phyloP scores from a whole-genome alignment of 1,284 basidiomycete species.

The Inonotus obliquus region DNA sequence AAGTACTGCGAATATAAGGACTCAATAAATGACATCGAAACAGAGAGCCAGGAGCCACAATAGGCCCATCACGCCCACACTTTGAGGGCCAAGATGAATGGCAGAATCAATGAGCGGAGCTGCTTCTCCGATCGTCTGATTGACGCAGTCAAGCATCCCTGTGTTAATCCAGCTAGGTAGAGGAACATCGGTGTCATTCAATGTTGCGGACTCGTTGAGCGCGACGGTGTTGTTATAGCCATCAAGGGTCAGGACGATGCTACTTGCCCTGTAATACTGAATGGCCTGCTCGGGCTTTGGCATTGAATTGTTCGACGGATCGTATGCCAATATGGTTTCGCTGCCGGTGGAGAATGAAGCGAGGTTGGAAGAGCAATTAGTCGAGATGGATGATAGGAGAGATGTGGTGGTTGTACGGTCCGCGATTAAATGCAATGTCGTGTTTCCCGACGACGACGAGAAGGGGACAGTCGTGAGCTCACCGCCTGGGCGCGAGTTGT shows the following conservation, averaged over 20 bases:
- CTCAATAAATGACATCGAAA: no score
- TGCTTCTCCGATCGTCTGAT: constrained; percentile 38
- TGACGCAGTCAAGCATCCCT: constrained; percentile 37
- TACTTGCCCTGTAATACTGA: constrained; percentile 39
- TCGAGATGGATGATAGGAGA: constrained; percentile 13
- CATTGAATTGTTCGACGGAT: background rate
- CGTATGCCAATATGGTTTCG: constrained; percentile 2
- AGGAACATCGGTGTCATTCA: constrained; percentile 31
- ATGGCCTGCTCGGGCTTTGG: constrained; percentile 31
- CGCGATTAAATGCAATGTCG: constrained; percentile 19
- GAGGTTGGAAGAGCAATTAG: constrained; percentile 18
- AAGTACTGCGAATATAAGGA: no score
- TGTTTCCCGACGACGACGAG: constrained; percentile 36
- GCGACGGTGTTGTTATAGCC: constrained; percentile 42
- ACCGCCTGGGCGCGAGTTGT: constrained; percentile 56
- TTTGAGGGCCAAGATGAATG: background rate
- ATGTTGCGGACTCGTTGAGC: constrained; percentile 19
- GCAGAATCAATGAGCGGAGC: constrained; percentile 31
- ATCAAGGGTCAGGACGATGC: constrained; percentile 34
- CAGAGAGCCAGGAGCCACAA: background rate
- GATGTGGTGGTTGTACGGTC: constrained; percentile 20
- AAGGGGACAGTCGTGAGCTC: constrained; percentile 47
- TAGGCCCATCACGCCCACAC: background rate
- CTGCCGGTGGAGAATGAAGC: constrained; percentile 6
- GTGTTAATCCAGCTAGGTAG: constrained; percentile 36